Conservation (phyloP, 257 asterid species). For the Cruciata laevipes region DNA sequence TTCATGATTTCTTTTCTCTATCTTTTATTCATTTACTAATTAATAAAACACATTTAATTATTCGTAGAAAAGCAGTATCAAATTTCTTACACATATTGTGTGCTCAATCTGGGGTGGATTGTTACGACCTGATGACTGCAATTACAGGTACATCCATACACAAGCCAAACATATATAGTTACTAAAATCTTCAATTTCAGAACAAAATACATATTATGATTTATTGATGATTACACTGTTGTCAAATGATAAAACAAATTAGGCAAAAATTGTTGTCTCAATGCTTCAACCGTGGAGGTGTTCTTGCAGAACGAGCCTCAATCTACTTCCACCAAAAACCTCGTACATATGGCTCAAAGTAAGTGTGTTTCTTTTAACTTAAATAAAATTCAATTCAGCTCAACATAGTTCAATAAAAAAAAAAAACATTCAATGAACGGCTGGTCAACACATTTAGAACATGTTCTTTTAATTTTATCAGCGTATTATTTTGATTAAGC, state of each 20-base stretch:
- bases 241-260: not conserved
- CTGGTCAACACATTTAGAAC: no score
- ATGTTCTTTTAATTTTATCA: no score
- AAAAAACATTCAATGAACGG: no score
- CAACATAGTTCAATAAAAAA: no score
- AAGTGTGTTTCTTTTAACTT: constrained; percentile 21
- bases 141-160: constrained; percentile 43
- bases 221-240: not conserved
- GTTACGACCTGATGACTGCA: constrained; percentile 54
- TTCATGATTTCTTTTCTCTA: not conserved
- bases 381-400: not conserved
- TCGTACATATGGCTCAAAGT: constrained; percentile 85
- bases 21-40: not conserved
- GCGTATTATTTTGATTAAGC: no score
- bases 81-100: constrained; percentile 42
- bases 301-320: constrained; percentile 72
- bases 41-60: no score
- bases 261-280: constrained; percentile 84
- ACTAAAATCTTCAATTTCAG: no score
- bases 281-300: constrained; percentile 47
- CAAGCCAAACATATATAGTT: no score
- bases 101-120: constrained; percentile 38
- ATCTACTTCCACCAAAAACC: constrained; percentile 71
- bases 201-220: no score
- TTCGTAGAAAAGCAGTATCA: constrained; percentile 35